A percentile compares a stretch with the other conserved stretches of the same genome.
Evolutionary conservation across 2,329 filamentous ascomycete species (phyloP).

Genomic region (Sclerotinia nivalis): DNA sequence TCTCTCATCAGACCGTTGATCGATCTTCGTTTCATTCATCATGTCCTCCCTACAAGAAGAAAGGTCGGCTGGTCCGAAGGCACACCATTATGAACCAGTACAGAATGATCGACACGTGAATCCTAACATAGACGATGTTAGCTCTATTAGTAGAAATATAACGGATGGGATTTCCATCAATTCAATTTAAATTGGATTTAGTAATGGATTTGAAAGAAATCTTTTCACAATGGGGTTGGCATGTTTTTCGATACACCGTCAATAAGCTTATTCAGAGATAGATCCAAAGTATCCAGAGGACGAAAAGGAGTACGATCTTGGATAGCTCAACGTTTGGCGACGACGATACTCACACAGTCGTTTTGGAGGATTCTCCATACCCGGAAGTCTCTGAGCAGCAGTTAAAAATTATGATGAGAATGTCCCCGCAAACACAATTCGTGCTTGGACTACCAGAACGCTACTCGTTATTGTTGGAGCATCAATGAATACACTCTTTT

Average conservation of each 20-base stretch:
- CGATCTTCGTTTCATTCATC: not conserved
- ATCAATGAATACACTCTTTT: constrained; percentile 34
- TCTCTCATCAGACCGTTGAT: not conserved
- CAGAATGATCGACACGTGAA: not conserved
- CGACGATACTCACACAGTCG: not conserved
- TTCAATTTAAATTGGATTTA: not conserved
- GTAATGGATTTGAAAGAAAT: not conserved
- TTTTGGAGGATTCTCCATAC: constrained; percentile 32
- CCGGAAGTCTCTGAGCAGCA: constrained; percentile 51
- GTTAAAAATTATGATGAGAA: constrained; percentile 66
- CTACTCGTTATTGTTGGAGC: constrained; percentile 27
- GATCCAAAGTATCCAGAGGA: constrained; percentile 7
- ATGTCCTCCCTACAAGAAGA: not conserved
- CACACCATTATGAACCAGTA: not conserved
- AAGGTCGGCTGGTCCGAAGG: not conserved
- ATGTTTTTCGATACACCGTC: not conserved
- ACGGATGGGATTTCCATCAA: not conserved
- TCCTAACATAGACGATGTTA: not conserved
- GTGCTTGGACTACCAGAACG: constrained; percentile 63
- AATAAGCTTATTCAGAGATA: not conserved
- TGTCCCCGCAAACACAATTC: constrained; percentile 64
- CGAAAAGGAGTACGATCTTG: not conserved
- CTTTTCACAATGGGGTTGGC: constrained; percentile 7
- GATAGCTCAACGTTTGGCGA: not conserved
- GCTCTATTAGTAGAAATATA: not conserved